Base-by-base conservation (phyloP, 495 filamentous ascomycete species). In the Astrothelium subdiscretum region DNA sequence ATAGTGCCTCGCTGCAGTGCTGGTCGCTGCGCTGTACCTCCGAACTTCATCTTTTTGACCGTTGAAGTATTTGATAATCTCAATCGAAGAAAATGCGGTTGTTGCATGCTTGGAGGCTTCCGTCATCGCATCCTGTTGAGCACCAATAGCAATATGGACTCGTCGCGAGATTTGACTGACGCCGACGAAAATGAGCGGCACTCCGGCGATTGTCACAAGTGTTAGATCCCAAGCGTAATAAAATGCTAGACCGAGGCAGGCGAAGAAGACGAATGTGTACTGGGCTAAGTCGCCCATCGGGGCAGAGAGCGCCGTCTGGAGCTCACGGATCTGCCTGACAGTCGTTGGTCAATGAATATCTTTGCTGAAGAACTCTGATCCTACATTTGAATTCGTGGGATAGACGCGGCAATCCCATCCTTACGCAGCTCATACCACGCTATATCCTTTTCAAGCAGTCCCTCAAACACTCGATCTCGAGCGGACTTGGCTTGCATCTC, bases 1-100 rank as follows among this genome's bases (percentile, higher is more conserved):
- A 70, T 92, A 96, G 44, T 80, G 80, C 26, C 71, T 71, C 31
- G 84, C 85, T 1, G 90, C 87, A 26, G 72, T 66, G 52, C 76
- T 74, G 29, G 91, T 83, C 0, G 78, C 78, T 13, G 62, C 72
- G 3, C 76, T 68, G 71, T 91, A 97, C 64, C 83, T 83, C 67
- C 78, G 79, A 1, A 80, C 72, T 70, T 95, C 92, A 20, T 84
- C 77, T 18, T 81, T 78, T 66, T 90, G 81, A 1, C 85, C 90
- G 69, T 96, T 95, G 75, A 88, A 89, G 35, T 81, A 87, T 71
- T 97, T 97, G 67, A 97, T 90, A 0, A 88, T 84, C 62, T 95
- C 91, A 52, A 98, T 92, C 3, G 82, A 82, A 0, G 79, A 75
- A 13, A 91, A 81, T 0, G 90, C 83, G 27, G 80, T 86, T 31